Evolutionary conservation across 805 yeast species (phyloP).

Genomic region (Candida incommunis): DNA sequence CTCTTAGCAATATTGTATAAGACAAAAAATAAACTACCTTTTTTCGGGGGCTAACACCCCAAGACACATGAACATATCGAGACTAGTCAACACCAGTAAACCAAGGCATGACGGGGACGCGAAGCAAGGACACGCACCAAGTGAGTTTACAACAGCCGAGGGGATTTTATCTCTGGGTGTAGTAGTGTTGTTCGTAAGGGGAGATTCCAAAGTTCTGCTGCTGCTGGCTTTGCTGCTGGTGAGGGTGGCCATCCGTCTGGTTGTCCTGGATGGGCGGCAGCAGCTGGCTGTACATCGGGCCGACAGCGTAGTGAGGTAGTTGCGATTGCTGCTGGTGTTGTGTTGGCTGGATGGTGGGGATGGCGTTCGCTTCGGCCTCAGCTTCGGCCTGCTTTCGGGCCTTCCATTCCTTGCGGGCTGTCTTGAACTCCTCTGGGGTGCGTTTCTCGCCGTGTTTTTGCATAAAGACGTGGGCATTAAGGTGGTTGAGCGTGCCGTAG

Average conservation of each 20-base stretch:
- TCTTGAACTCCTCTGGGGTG: constrained; percentile 39
- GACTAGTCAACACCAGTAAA: too few relatives aligned
- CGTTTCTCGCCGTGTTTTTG: constrained; percentile 43
- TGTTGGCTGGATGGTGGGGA: constrained; percentile 4
- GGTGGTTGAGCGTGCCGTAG: constrained; percentile 46
- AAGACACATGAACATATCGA: too few relatives aligned
- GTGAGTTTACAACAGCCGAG: too few relatives aligned
- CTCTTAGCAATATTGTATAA: too few relatives aligned
- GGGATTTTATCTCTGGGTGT: neutral
- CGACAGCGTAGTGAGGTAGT: neutral
- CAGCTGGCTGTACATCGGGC: neutral
- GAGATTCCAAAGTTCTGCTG: neutral
- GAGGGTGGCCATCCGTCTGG: neutral
- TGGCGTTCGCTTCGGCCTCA: constrained; percentile 2
- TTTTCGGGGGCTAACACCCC: too few relatives aligned
- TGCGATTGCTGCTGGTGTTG: neutral
- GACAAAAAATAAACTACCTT: too few relatives aligned
- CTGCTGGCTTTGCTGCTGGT: neutral
- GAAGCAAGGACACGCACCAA: too few relatives aligned
- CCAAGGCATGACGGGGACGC: too few relatives aligned
- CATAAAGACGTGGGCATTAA: constrained; percentile 39
- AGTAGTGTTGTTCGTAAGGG: neutral
- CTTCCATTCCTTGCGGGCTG: constrained; percentile 31
- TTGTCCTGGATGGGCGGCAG: constrained; percentile 1
- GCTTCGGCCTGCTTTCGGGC: constrained; percentile 24